phyloP scores from a whole-genome alignment of 148 eudicot species.

The Selenicereus undatus region DNA sequence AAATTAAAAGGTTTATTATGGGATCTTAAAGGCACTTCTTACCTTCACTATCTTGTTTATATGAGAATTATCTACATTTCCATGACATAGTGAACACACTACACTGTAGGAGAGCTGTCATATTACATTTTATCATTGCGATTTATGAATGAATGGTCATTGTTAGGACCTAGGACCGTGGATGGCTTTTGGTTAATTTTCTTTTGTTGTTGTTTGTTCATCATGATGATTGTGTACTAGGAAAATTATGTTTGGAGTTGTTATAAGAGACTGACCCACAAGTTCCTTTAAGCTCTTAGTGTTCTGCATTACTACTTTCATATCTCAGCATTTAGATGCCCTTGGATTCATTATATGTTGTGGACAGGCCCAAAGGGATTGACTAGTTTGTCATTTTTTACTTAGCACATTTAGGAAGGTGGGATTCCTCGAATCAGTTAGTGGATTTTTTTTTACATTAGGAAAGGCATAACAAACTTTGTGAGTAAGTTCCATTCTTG shows the following conservation, averaged over 20 bases:
- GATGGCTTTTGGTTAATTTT: not conserved
- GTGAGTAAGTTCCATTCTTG: not conserved
- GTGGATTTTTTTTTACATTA: conserved; percentile 17
- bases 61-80: not conserved
- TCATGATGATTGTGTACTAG: conserved; percentile 3
- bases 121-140: not conserved
- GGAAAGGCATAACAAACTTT: conserved; percentile 18
- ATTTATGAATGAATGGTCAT: not conserved
- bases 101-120: not conserved
- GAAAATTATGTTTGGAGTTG: conserved; percentile 5
- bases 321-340: conserved; percentile 8
- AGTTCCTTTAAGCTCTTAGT: not conserved
- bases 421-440: conserved; percentile 19
- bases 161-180: not conserved
- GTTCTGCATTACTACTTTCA: conserved; percentile 11
- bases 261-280: not conserved
- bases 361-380: conserved; percentile 10
- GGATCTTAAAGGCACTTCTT: too few relatives aligned
- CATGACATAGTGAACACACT: not conserved
- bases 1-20: too few relatives aligned
- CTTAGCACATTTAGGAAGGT: conserved; percentile 24
- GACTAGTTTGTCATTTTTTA: conserved; percentile 22
- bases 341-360: conserved; percentile 2
- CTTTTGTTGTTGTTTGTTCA: not conserved
- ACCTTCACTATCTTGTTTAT: too few relatives aligned